These are phyloP conservation scores for Jasminum sambac DNA, from an alignment of 257 asterid genomes.

Conservation along the genomic window DNA sequence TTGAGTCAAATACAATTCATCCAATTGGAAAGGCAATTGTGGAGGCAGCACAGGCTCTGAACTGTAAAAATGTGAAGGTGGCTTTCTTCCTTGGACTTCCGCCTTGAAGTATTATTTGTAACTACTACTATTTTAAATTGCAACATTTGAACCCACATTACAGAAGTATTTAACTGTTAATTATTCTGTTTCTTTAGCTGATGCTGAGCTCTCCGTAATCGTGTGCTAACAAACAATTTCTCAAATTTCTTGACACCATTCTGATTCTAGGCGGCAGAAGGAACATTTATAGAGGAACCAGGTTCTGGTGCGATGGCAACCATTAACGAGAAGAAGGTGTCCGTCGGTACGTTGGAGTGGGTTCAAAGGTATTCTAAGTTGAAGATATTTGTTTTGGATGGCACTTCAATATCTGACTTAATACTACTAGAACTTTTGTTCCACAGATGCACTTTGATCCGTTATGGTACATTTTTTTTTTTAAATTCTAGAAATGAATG, in stretches of 20 bases:
- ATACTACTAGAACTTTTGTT: not conserved
- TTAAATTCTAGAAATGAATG: not conserved
- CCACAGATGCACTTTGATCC: not conserved
- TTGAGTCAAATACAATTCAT: constrained; percentile 90
- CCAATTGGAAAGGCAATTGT: constrained; percentile 98
- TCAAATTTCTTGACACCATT: constrained; percentile 12
- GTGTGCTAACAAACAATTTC: constrained; percentile 5
- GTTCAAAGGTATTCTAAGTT: constrained; percentile 62
- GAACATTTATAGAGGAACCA: constrained; percentile 92
- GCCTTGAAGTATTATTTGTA: constrained; percentile 7
- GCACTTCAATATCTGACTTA: constrained; percentile 12
- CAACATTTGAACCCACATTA: constrained; percentile 4
- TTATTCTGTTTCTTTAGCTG: not conserved
- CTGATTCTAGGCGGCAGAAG: constrained; percentile 67
- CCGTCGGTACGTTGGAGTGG: constrained; percentile 96
- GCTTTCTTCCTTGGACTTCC: constrained; percentile 20
- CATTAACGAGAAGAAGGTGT: constrained; percentile 65
- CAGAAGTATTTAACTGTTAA: not conserved
- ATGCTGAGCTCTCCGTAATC: constrained; percentile 15
- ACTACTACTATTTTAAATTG: constrained; percentile 4
- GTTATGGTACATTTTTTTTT: not conserved
- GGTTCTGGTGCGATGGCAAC: constrained; percentile 97
- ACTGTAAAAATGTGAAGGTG: constrained; percentile 67
- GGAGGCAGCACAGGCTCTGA: constrained; percentile 69
- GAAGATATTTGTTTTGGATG: constrained; percentile 7